Evolutionary conservation across 192 early-diverging fungal genomes (phyloP), one percentile per base, ranked within the genome.

Genomic region (Spinellus fusiger): DNA sequence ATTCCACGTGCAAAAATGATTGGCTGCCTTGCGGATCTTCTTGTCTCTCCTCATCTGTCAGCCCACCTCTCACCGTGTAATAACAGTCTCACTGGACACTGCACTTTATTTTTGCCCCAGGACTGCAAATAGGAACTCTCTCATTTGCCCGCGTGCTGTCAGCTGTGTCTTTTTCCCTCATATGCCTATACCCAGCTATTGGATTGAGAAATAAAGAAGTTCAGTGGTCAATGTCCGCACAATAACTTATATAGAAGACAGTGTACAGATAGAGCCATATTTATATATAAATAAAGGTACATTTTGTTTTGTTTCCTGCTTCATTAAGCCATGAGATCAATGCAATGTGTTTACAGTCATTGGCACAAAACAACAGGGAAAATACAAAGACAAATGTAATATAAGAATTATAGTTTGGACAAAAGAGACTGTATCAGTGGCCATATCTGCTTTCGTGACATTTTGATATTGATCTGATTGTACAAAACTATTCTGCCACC

Each of bases 391-490:
- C n/a, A n/a, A n/a, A n/a, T n/a, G n/a, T n/a, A n/a, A n/a, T n/a
- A n/a, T n/a, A n/a, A n/a, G n/a, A n/a, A n/a, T n/a, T n/a, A n/a
- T n/a, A n/a, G n/a, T n/a, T n/a, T n/a, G n/a, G n/a, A n/a, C n/a
- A n/a, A n/a, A 10, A 44, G 40, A 2, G 40, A 44, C 10, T 44
- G 40, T 12, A 44, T 44, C 40, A 69, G 56, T 29, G 72, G 72
- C 72, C 72, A 74, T 1, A 69, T 52, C 54, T 88, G 81, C 68
- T 90, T 90, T 12, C 88, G 64, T 8, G 80, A 79, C 55, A 70
- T 71, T 22, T 75, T 73, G 18, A 65, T 64, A 56, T 88, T 83
- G 32, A 64, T 49, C 49, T 87, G 84, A 1, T 58, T 25, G 59
- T 84, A 90, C 10, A 70, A 61, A 5, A 48, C 34, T 5, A 67